These are phyloP conservation scores for Pseudonectria foliicola DNA, from an alignment of 2,329 filamentous ascomycete genomes.

Conservation along the genomic window DNA sequence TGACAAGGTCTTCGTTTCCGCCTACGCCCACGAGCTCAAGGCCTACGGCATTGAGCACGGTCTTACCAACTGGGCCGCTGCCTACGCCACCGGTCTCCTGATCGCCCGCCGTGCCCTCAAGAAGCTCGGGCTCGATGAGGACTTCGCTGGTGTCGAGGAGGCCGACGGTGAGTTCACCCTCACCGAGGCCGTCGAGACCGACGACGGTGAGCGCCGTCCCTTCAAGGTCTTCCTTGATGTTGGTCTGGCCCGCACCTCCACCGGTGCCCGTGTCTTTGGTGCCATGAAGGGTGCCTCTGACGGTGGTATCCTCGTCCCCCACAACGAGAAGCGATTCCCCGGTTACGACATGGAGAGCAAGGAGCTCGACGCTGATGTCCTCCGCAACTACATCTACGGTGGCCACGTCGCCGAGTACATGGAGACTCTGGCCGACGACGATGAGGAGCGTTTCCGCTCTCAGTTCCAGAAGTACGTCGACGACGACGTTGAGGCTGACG, in stretches of 20 bases:
- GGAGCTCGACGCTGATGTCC: constrained; percentile 94
- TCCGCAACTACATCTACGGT: constrained; percentile 98
- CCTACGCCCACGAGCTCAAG: constrained; percentile 96
- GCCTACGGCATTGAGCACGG: constrained; percentile 97
- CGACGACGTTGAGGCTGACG: constrained; percentile 91
- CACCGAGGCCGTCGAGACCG: constrained; percentile 87
- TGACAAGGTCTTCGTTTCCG: constrained; percentile 91
- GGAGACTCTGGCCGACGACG: constrained; percentile 98
- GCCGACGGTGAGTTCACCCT: constrained; percentile 91
- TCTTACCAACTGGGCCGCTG: constrained; percentile 98
- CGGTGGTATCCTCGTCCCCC: constrained; percentile 91
- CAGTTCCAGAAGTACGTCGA: constrained; percentile 99
- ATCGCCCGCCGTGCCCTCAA: constrained; percentile 92
- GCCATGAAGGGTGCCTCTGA: constrained; percentile 99
- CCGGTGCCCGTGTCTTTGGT: constrained; percentile 97
- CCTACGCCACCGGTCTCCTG: constrained; percentile 93
- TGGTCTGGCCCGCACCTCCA: constrained; percentile 93
- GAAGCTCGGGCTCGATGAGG: constrained; percentile 93
- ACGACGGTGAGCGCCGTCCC: constrained; percentile 88
- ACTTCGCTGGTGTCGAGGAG: constrained; percentile 95
- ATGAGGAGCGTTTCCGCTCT: constrained; percentile 98
- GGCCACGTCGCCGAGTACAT: constrained; percentile 99
- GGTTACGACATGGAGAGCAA: constrained; percentile 95
- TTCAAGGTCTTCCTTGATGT: constrained; percentile 99
- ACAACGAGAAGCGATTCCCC: constrained; percentile 99